Base-by-base conservation (phyloP, 148 eudicot genomes). In the Salicornia ramosissima region DNA sequence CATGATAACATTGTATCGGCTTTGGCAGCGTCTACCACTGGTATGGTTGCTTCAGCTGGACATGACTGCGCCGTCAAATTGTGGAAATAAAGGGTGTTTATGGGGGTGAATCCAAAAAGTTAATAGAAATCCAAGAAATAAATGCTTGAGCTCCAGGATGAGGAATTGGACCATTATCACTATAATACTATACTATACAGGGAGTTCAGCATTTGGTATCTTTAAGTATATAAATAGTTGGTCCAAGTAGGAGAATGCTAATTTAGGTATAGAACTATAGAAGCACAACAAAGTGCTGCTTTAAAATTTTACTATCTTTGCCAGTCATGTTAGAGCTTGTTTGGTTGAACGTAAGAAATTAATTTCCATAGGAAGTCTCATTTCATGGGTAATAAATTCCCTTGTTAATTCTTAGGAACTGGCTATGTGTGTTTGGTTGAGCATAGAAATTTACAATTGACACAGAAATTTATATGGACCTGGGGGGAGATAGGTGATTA, bases 41-140 rank as follows among this genome's bases (percentile, higher is more conserved):
- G 99, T 75, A 88, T 89, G 93, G 97, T 94, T 45, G 99, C 99
- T 61, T 94, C 99, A 6, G 93, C 96, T 6, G 94, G 99, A 68
- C 99, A 94, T 34, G 96, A 91, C 80, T 86, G 84, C 73, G 77
- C 88, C 24, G 90, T 94, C 6, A 94, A 89, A 84, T 76, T 94
- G 15, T 94, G 99, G 99, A 94, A 94, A 61, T 77, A 43, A 67
- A 65, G 47, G n/a, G 39, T 4, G 15, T 45, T 55, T 51, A 39
- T 65, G 43, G 46, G 36, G 22, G 73, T 46, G 53, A 51, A 21
- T 60, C 64, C 64, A 54, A 26, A 58, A 66, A 71, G 52, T 67
- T 58, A 49, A 62, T 46, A 21, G n/a, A 65, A 64, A 36, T 26
- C 60, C 13, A 45, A 30, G 69, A 60, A 77, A 67, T 72, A 72